Evolutionary conservation across 2,329 filamentous ascomycete genomes (phyloP).

Genomic region (Colletotrichum sp.): DNA sequence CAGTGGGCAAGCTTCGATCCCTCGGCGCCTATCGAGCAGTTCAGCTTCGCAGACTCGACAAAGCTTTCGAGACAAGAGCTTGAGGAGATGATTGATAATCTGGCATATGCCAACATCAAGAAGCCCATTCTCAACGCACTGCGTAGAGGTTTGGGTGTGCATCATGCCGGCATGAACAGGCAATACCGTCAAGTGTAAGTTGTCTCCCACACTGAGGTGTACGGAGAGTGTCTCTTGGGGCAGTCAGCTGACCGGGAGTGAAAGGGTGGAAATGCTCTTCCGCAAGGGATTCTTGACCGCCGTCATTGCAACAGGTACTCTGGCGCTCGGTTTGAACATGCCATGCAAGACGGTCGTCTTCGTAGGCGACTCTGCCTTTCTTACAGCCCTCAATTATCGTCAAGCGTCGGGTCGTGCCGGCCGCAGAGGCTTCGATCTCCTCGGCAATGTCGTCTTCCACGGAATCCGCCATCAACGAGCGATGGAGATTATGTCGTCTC

Average conservation of each 20-base stretch:
- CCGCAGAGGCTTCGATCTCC: slow-evolving; percentile 78
- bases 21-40: slow-evolving; percentile 64
- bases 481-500: slow-evolving; percentile 73
- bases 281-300: slow-evolving; percentile 73
- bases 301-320: slow-evolving; percentile 77
- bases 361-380: slow-evolving; percentile 72
- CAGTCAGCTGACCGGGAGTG: neutral
- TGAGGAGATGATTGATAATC: slow-evolving; percentile 53
- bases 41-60: slow-evolving; percentile 69
- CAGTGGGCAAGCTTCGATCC: slow-evolving; percentile 72
- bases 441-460: slow-evolving; percentile 83
- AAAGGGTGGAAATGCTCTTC: slow-evolving; percentile 73
- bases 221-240: accelerated
- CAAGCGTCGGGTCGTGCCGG: slow-evolving; percentile 80
- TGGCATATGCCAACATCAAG: slow-evolving; percentile 55
- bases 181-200: slow-evolving; percentile 71
- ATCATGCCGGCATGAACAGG: slow-evolving; percentile 82
- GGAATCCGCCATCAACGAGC: slow-evolving; percentile 65
- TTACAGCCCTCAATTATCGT: slow-evolving; percentile 78
- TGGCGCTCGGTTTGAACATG: slow-evolving; percentile 83
- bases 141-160: slow-evolving; percentile 73
- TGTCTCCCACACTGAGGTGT: no score
- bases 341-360: slow-evolving; percentile 85
- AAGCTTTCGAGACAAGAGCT: slow-evolving; percentile 65
- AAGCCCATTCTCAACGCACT: slow-evolving; percentile 65